phyloP scores from a whole-genome alignment of 116 monocot species.

The Posidonia oceanica region DNA sequence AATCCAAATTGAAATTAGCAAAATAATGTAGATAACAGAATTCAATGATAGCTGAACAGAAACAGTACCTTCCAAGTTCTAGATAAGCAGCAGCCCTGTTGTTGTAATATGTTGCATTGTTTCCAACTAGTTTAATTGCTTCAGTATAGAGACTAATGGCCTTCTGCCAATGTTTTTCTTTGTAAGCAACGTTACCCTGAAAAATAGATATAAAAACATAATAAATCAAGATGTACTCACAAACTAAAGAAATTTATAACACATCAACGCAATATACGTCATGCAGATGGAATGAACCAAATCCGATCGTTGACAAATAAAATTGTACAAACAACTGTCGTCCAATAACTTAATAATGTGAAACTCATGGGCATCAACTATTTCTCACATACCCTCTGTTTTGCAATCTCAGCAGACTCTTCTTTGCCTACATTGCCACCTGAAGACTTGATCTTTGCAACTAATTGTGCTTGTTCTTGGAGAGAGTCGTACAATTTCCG shows the following conservation, averaged over 20 bases:
- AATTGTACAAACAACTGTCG: too few species aligned
- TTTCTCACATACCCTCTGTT: slow-evolving; percentile 58
- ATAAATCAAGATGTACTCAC: not conserved
- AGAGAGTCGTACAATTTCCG: slow-evolving; percentile 42
- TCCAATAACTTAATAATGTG: not conserved
- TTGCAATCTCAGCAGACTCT: slow-evolving; percentile 89
- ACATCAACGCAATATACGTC: too few species aligned
- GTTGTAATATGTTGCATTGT: slow-evolving; percentile 82
- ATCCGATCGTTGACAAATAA: too few species aligned
- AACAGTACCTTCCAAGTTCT: slow-evolving; percentile 61
- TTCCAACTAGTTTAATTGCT: slow-evolving; percentile 81
- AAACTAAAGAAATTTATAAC: not conserved
- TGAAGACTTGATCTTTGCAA: slow-evolving; percentile 37
- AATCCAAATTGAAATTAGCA: slow-evolving; percentile 11
- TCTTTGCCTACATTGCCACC: slow-evolving; percentile 43
- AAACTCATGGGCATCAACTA: not conserved
- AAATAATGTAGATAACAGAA: not conserved
- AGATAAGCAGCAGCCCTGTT: slow-evolving; percentile 97
- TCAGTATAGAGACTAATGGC: slow-evolving; percentile 78
- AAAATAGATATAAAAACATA: not conserved
- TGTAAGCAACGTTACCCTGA: slow-evolving; percentile 87
- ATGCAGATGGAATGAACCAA: too few species aligned
- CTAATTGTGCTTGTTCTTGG: slow-evolving; percentile 52
- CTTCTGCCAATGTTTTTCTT: slow-evolving; percentile 94
- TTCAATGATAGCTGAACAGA: not conserved